Percentiles rank a stretch among this genome's conserved stretches.
phyloP scores from a whole-genome alignment of 768 basidiomycete species.

The Tylopilus felleus region DNA sequence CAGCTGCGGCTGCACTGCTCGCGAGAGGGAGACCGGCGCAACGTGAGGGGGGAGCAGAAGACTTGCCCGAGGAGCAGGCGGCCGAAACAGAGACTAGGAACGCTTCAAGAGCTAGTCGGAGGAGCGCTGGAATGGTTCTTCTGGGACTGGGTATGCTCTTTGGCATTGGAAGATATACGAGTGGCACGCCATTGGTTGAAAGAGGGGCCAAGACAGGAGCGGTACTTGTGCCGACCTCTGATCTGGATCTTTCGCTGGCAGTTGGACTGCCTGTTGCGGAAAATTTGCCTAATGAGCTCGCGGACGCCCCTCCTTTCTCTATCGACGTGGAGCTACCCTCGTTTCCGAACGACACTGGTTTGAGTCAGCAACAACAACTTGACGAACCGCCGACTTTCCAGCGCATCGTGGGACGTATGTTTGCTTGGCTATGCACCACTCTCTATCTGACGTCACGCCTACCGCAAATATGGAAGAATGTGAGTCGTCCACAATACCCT shows the following conservation, averaged over 20 bases:
- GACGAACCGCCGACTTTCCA: constrained; percentile 37
- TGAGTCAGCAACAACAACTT: constrained; percentile 11
- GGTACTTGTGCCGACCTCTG: constrained; percentile 38
- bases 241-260: neutral
- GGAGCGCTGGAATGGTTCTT: constrained; percentile 78
- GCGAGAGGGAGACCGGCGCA: constrained; percentile 46
- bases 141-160: constrained; percentile 75
- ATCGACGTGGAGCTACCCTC: constrained; percentile 21
- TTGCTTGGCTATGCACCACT: constrained; percentile 92
- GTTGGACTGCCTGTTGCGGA: constrained; percentile 11
- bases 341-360: neutral
- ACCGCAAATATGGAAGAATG: constrained; percentile 99
- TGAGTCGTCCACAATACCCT: constrained; percentile 41
- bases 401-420: constrained; percentile 80
- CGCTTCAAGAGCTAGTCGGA: constrained; percentile 62
- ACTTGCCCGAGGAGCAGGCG: constrained; percentile 18
- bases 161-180: constrained; percentile 53
- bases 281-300: constrained; percentile 11
- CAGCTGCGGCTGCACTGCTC: constrained; percentile 15
- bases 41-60: constrained; percentile 34
- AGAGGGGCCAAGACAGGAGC: constrained; percentile 41
- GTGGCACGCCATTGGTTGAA: constrained; percentile 26
- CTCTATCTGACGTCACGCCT: constrained; percentile 91
- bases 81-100: constrained; percentile 29
- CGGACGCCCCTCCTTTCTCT: neutral